phyloP scores from a whole-genome alignment of 306 rosid genomes.

The Cicer arietinum region DNA sequence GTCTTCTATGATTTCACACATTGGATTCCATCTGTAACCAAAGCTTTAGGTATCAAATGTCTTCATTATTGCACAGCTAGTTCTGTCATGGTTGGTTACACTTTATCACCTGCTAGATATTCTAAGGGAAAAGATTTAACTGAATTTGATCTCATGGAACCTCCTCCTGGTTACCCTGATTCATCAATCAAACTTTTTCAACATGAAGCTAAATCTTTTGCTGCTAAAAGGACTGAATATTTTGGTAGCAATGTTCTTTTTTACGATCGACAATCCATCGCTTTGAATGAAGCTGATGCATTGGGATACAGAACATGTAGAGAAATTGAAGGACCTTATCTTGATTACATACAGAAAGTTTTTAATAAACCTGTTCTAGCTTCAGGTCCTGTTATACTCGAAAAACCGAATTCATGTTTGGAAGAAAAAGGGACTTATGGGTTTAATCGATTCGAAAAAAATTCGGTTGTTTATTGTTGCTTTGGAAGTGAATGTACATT shows the following conservation, averaged over 20 bases:
- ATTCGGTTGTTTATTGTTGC: conserved; percentile 46
- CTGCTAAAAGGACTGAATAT: background rate
- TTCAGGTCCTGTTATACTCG: conserved; percentile 41
- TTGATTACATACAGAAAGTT: conserved; percentile 39
- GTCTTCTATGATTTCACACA: conserved; percentile 50
- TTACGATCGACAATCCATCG: conserved; percentile 37
- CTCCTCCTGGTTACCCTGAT: conserved; percentile 50
- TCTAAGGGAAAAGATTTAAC: background rate
- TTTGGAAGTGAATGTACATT: conserved; percentile 52
- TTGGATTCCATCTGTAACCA: conserved; percentile 45
- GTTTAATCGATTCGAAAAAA: conserved; percentile 33
- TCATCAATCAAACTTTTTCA: conserved; percentile 38
- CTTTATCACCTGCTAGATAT: conserved; percentile 12
- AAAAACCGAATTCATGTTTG: conserved; percentile 34
- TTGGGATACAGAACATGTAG: conserved; percentile 40
- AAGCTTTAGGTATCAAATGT: conserved; percentile 37
- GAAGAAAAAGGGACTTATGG: conserved; percentile 42
- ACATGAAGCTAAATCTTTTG: conserved; percentile 38
- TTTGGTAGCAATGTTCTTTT: conserved; percentile 44
- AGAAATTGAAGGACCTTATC: conserved; percentile 52
- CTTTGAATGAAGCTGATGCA: conserved; percentile 34
- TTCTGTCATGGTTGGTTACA: conserved; percentile 33
- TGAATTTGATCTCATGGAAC: conserved; percentile 35
- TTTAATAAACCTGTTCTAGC: conserved; percentile 40
- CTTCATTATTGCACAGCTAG: conserved; percentile 41